Conservation (phyloP, 2,329 filamentous ascomycete species). For the Leptographium procerum region DNA sequence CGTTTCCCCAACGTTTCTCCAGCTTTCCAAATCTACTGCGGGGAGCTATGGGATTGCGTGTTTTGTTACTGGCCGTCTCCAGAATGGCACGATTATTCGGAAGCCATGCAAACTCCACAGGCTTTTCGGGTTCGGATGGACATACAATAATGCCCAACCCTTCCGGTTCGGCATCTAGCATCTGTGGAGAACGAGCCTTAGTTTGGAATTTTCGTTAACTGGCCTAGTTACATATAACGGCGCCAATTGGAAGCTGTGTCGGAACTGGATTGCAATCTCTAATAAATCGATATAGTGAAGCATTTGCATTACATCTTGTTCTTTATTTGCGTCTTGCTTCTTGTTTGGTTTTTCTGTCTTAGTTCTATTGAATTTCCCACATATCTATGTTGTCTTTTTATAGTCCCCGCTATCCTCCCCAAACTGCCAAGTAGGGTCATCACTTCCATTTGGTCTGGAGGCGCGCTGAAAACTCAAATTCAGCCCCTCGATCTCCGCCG, state of each 20-base stretch:
- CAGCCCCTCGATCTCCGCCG: slow-evolving; percentile 24
- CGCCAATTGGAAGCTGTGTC: too few species aligned
- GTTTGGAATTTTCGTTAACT: background rate
- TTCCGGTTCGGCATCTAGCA: background rate
- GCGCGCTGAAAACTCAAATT: slow-evolving; percentile 30
- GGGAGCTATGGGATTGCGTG: background rate
- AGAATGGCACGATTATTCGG: background rate
- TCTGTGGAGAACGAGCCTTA: background rate
- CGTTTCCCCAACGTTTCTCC: too few species aligned
- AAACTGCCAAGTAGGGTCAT: background rate
- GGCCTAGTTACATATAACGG: background rate
- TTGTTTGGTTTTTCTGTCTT: background rate
- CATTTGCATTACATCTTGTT: too few species aligned
- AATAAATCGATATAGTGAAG: too few species aligned
- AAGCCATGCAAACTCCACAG: background rate
- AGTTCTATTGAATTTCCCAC: too few species aligned
- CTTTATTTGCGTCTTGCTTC: too few species aligned
- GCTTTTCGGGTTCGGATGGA: background rate
- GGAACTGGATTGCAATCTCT: too few species aligned
- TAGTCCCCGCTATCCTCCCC: background rate
- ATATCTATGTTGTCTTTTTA: background rate
- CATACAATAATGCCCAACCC: too few species aligned
- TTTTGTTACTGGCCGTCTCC: background rate
- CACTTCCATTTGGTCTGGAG: slow-evolving; percentile 12
- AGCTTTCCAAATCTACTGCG: background rate